Evolutionary conservation across 352 stramenopile genomes (phyloP).

Genomic region (Pythium dissotocum): DNA sequence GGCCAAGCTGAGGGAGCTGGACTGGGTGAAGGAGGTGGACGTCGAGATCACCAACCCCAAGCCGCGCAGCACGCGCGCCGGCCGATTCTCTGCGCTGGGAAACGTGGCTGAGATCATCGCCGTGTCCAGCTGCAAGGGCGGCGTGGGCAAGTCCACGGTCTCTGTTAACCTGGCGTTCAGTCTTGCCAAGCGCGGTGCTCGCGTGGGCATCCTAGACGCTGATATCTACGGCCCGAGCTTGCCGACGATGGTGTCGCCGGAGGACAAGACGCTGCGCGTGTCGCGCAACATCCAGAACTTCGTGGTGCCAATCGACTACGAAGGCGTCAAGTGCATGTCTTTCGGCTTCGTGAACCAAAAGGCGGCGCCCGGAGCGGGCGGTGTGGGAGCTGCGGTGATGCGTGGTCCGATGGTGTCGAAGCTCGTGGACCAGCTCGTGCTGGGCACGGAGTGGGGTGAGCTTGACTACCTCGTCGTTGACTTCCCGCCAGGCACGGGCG

Average conservation of each 20-base stretch:
- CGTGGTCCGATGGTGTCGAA: constrained; percentile 98
- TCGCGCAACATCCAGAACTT: constrained; percentile 74
- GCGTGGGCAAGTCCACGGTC: constrained; percentile 99
- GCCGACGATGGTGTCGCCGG: constrained; percentile 94
- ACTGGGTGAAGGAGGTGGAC: constrained; percentile 75
- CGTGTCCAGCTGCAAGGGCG: constrained; percentile 95
- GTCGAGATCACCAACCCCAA: constrained; percentile 65
- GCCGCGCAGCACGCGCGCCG: constrained; percentile 64
- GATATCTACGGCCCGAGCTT: constrained; percentile 99
- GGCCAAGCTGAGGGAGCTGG: constrained; percentile 46
- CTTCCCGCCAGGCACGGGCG: constrained; percentile 99
- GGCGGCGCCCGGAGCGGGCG: constrained; percentile 70
- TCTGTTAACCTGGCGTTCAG: constrained; percentile 98
- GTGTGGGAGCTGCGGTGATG: constrained; percentile 92
- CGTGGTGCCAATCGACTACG: constrained; percentile 80
- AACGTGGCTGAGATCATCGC: constrained; percentile 89
- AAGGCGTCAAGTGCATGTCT: constrained; percentile 92
- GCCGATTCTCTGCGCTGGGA: constrained; percentile 73
- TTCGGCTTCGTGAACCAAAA: constrained; percentile 92
- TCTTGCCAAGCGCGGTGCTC: constrained; percentile 87
- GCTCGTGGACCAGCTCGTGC: constrained; percentile 95
- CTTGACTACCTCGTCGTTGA: constrained; percentile 99
- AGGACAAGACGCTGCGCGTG: constrained; percentile 65
- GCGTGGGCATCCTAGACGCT: constrained; percentile 98
- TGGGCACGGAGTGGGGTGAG: constrained; percentile 97